Evolutionary conservation across 306 rosid species (phyloP).

Genomic region (Oxytropis ochrocephala): DNA sequence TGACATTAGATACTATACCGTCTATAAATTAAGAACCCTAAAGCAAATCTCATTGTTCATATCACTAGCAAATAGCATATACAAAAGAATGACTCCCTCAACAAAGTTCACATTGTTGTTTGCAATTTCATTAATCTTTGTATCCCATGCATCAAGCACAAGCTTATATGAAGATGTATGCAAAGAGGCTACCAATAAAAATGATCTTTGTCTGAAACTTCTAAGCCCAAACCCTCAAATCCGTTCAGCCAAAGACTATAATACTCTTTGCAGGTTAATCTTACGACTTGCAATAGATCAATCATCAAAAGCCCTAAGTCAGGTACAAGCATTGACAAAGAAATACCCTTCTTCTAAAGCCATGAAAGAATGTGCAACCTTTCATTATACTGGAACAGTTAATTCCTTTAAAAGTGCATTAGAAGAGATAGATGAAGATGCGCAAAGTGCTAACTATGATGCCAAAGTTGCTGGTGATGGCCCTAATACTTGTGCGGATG

Average conservation of each 20-base stretch:
- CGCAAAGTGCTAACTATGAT: neutral
- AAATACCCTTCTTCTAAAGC: neutral
- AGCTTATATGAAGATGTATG: neutral
- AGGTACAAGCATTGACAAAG: neutral
- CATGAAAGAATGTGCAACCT: neutral
- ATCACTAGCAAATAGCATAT: neutral
- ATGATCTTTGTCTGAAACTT: neutral
- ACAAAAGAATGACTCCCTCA: neutral
- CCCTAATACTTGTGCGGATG: neutral
- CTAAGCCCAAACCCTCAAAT: neutral
- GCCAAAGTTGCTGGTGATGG: neutral
- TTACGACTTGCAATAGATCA: neutral
- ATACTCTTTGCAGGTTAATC: neutral
- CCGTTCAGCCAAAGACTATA: neutral
- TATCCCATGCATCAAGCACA: neutral
- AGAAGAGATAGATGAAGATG: neutral
- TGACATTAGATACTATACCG: too few relatives aligned
- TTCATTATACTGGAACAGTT: neutral
- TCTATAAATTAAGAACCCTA: neutral
- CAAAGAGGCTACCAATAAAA: neutral
- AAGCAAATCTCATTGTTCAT: neutral
- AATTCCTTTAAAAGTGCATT: neutral
- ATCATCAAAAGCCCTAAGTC: neutral
- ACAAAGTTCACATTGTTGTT: neutral
- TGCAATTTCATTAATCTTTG: neutral